Evolutionary conservation across 177 flowering plant species (phyloP).

Genomic region (Vitis hybrid): DNA sequence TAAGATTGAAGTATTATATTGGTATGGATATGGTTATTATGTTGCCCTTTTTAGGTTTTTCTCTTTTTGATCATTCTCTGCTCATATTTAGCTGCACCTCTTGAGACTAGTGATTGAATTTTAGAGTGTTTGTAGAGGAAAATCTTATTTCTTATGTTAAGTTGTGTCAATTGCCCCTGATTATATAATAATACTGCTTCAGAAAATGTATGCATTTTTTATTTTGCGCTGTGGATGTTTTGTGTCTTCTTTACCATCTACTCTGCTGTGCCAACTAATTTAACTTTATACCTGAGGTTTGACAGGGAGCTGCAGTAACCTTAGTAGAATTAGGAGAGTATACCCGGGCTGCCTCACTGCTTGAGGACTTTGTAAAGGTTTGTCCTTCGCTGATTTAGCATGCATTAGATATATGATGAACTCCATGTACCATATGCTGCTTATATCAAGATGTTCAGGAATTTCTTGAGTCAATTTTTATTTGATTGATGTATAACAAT

Average conservation of each 20-base stretch:
- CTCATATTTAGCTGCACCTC: too few relatives aligned
- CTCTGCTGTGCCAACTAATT: background rate
- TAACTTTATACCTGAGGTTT: conserved; percentile 4
- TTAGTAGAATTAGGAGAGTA: conserved; percentile 78
- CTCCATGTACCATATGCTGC: background rate
- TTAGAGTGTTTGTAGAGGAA: too few relatives aligned
- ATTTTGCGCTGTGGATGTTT: background rate
- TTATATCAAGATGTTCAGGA: background rate
- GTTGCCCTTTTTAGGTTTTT: too few relatives aligned
- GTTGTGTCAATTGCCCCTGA: too few relatives aligned
- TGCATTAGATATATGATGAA: background rate
- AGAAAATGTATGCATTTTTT: background rate
- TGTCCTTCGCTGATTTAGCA: background rate
- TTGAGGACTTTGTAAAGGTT: conserved; percentile 78
- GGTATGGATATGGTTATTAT: too few relatives aligned
- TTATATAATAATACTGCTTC: background rate
- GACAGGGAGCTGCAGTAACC: conserved; percentile 85
- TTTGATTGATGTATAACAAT: conserved; percentile 1
- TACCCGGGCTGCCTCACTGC: conserved; percentile 58
- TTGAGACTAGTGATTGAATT: too few relatives aligned
- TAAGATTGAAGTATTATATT: too few relatives aligned
- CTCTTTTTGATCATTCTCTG: too few relatives aligned
- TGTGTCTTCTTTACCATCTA: background rate
- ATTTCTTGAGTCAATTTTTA: conserved; percentile 1
- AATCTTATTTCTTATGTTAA: too few relatives aligned